Conservation (phyloP, 139 green algal species). For the Nannochloris sp. region DNA sequence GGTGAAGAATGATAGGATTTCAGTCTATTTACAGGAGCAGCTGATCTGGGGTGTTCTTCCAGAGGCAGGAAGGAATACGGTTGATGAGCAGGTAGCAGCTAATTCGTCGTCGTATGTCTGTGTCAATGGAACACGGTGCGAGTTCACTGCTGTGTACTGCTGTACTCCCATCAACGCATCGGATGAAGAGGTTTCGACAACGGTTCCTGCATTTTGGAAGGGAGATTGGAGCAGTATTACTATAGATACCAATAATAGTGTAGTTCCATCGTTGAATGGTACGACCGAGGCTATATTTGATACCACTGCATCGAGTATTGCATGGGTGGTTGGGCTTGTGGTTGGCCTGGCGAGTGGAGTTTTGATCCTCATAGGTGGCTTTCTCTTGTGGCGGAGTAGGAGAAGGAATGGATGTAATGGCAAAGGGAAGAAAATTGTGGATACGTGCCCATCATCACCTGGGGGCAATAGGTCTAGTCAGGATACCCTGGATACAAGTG, state of each 20-base stretch:
- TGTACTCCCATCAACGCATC: slow-evolving; percentile 24
- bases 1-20: slow-evolving; percentile 41
- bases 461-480: not conserved
- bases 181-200: slow-evolving; percentile 7
- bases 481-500: not conserved
- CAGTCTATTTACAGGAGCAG: slow-evolving; percentile 31
- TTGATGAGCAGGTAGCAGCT: not conserved
- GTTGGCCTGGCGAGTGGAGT: slow-evolving; percentile 3
- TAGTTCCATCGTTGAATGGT: not conserved
- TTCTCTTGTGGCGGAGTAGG: not conserved
- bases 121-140: slow-evolving; percentile 12
- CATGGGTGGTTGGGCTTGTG: slow-evolving; percentile 15
- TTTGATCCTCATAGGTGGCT: not conserved
- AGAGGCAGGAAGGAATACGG: not conserved
- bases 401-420: not conserved
- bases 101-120: not conserved
- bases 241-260: not conserved
- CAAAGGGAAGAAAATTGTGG: not conserved
- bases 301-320: slow-evolving; percentile 4
- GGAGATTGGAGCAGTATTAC: not conserved
- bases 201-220: slow-evolving; percentile 37
- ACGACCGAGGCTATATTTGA: not conserved
- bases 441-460: not conserved
- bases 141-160: slow-evolving; percentile 44
- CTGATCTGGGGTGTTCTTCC: slow-evolving; percentile 49